Evolutionary conservation across 2,329 filamentous ascomycete genomes (phyloP), one percentile per base, ranked within the genome.

Genomic region (Cercospora janseana): DNA sequence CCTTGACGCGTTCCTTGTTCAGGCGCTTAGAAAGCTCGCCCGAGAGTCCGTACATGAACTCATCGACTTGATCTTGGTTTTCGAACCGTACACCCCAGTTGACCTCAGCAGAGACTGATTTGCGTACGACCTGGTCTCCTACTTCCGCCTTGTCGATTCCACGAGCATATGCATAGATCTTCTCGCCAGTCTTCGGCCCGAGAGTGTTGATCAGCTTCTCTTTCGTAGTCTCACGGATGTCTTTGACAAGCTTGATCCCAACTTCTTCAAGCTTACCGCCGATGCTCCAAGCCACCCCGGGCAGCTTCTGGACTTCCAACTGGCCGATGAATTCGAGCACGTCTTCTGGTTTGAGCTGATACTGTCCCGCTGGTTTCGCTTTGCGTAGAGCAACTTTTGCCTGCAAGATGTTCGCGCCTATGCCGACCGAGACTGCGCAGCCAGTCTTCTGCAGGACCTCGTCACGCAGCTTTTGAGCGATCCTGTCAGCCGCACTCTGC

Each of bases 71-170:
- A n/a, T 81, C 79, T 63, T 96, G 89, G 53, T 80, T 94, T 59
- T 93, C 82, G 66, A 98, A 98, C 4, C 93, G 84, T 49, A 98
- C 95, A 2, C 94, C 93, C 93, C 93, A 98, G 62, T 93, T 98
- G 55, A 98, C 89, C 67, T 98, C 93, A 1, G 92, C 92, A 2
- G 93, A 97, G 0, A 98, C 89, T 0, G 92, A 97, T 66, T 97
- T 98, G 46, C 93, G 83, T 12, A 88, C 76, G 0, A 86, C 81
- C 63, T 94, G 87, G 50, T 92, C 87, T 24, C 91, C 92, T 4
- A 97, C 88, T 67, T 95, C 89, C 1, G 82, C 78, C 42, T 78
- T 79, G 69, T 98, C 93, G 41, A 97, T 88, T 2, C 93, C 93
- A 4, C 89, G 82, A 16, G 92, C 79, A 68, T 95, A 97, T 44